Base-by-base conservation (phyloP, 2,329 filamentous ascomycete species). In the Colletotrichum lindemuthianum region DNA sequence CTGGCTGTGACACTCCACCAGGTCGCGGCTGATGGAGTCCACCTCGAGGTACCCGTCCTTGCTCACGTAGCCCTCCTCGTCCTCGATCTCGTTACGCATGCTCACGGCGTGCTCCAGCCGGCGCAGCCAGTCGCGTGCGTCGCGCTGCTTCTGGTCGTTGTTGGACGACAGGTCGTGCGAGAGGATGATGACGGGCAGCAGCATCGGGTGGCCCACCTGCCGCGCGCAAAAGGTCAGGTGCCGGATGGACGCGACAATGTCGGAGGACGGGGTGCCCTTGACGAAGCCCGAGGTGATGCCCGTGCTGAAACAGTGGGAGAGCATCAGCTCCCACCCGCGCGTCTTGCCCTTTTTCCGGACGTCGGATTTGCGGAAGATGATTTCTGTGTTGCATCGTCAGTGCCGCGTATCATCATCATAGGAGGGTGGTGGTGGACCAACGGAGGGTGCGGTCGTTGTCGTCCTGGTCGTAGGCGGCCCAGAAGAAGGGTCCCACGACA, bases 321-420 rank as follows among this genome's bases (percentile, higher is more conserved):
- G 81, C 79, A 87, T 87, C 59, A 88, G 79, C 75, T 89, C 87
- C 86, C 86, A 89, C 48, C 87, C 87, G 59, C 87, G 83, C 13
- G 87, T 89, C 70, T 80, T 81, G 66, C 86, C 86, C 76, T 86
- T 88, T 72, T 89, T 89, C 54, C 85, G 84, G 39, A 89, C 87
- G 70, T 89, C 87, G n/a, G 85, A 88, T 74, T 89, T 89, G 69
- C 87, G 84, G 71, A 86, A 87, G 64, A 89, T 81, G 69, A 89
- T 85, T 70, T 89, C 83, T 86, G 61, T 8, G 12, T 6, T 15
- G n/a, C 1, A 44, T 72, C 24, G 68, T 59, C n/a, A 16, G 24
- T 9, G 13, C n/a, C 15, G 43, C 9, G 13, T 10, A 45, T 2
- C 6, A 6, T 2, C 6, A 6, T 16, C 10, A 24, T 24, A 24